Conservation (phyloP, 495 filamentous ascomycete species). For the Aspergillus wentii region DNA sequence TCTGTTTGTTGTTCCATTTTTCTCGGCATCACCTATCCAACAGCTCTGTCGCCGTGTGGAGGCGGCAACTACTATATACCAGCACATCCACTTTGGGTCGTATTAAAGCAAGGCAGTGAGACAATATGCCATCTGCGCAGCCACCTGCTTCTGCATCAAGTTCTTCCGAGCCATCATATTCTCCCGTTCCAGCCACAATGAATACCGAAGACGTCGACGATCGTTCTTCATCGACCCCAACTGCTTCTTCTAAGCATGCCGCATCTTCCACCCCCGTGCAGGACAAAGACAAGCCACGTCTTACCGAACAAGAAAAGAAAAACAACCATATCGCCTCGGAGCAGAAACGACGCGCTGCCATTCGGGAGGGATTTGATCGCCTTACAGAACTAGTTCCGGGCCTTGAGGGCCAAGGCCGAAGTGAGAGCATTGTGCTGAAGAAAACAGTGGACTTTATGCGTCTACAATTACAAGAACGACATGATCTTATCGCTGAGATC, state of each 20-base stretch:
- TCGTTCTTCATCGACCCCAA: conserved; percentile 48
- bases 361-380: conserved; percentile 81
- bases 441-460: conserved; percentile 70
- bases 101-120: too few species aligned
- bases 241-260: conserved; percentile 46
- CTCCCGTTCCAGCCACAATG: conserved; percentile 16
- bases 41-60: too few species aligned
- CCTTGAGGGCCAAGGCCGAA: conserved; percentile 74
- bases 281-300: conserved; percentile 62
- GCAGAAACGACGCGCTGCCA: conserved; percentile 81
- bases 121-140: conserved; percentile 19
- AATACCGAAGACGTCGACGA: conserved; percentile 31
- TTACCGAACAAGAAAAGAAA: conserved; percentile 85
- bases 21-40: conserved; percentile 3
- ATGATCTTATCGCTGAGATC: conserved; percentile 56
- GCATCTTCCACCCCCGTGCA: conserved; percentile 45
- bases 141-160: conserved; percentile 16
- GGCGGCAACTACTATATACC: too few species aligned
- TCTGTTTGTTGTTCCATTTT: conserved; percentile 7
- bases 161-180: conserved; percentile 21
- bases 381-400: conserved; percentile 81
- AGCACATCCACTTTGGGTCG: too few species aligned
- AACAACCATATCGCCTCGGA: conserved; percentile 87
- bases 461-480: conserved; percentile 57
- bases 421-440: conserved; percentile 77